A percentile compares a stretch with the other conserved stretches of the same genome.
phyloP scores from a whole-genome alignment of 257 asterid genomes.

The Nicotiana obtusifolia region DNA sequence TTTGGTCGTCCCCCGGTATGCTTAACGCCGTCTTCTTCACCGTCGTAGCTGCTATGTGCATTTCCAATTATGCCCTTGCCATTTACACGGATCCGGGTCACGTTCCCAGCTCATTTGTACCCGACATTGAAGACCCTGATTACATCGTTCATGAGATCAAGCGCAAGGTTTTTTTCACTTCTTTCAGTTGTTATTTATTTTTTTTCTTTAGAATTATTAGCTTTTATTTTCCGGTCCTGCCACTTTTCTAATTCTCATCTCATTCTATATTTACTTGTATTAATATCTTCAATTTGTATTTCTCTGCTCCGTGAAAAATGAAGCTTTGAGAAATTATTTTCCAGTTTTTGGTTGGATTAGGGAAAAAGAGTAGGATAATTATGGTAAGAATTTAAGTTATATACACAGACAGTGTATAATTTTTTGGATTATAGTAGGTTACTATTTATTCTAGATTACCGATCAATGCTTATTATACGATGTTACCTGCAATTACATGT shows the following conservation, averaged over 20 bases:
- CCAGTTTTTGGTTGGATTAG: not conserved
- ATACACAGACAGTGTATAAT: too few relatives aligned
- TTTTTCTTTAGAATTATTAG: not conserved
- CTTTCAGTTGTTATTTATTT: not conserved
- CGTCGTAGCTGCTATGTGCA: conserved; percentile 48
- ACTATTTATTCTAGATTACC: too few relatives aligned
- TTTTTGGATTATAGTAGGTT: too few relatives aligned
- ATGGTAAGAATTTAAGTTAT: not conserved
- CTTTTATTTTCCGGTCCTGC: not conserved
- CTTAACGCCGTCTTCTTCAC: conserved; percentile 65
- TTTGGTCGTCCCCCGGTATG: conserved; percentile 70
- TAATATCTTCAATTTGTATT: not conserved
- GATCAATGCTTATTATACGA: too few relatives aligned
- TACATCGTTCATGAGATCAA: conserved; percentile 76
- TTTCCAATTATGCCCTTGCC: conserved; percentile 54
- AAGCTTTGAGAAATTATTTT: not conserved
- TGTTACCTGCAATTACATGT: too few relatives aligned
- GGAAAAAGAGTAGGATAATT: not conserved
- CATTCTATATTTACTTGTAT: not conserved
- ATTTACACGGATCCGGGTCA: conserved; percentile 84
- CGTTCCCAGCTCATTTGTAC: conserved; percentile 60
- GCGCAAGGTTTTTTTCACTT: conserved; percentile 59
- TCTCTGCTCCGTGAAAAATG: not conserved
- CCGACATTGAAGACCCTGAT: conserved; percentile 58
- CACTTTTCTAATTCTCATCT: not conserved